These are phyloP conservation scores for Apophysomyces sp. DNA, from an alignment of 371 early-diverging fungal species.

Conservation along the genomic window DNA sequence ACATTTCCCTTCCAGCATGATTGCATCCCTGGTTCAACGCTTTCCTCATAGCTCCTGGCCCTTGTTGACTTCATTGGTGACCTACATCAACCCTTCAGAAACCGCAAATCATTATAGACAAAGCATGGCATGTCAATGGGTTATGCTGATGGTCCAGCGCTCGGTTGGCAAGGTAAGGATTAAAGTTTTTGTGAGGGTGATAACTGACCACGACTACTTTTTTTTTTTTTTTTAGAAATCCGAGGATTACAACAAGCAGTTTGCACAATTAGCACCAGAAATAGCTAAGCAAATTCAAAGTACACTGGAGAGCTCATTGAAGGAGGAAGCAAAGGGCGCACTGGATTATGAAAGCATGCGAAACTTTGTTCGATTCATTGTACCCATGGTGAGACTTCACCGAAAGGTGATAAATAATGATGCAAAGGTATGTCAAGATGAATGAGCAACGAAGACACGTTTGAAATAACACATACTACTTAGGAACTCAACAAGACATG, in stretches of 20 bases:
- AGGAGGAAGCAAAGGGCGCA: slow-evolving; percentile 14
- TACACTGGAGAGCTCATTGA: slow-evolving; percentile 18
- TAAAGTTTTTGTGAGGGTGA: slow-evolving; percentile 6
- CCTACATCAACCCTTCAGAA: slow-evolving; percentile 50
- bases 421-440: slow-evolving; percentile 33
- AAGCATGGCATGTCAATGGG: slow-evolving; percentile 58
- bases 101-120: slow-evolving; percentile 69
- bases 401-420: slow-evolving; percentile 24
- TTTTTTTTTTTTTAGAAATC: slow-evolving; percentile 27
- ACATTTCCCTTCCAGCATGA: slow-evolving; percentile 62
- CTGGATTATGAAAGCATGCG: slow-evolving; percentile 30
- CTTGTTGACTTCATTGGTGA: slow-evolving; percentile 51
- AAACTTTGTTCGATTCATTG: slow-evolving; percentile 24
- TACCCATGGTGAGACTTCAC: slow-evolving; percentile 24
- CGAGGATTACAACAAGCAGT: slow-evolving; percentile 36
- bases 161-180: slow-evolving; percentile 43
- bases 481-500: slow-evolving; percentile 22
- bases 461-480: neutral
- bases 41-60: slow-evolving; percentile 66
- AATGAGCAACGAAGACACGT: neutral
- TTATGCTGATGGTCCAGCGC: slow-evolving; percentile 46
- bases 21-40: slow-evolving; percentile 61
- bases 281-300: slow-evolving; percentile 22
- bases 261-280: slow-evolving; percentile 22
- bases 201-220: slow-evolving; percentile 23